A percentile compares a stretch with the other conserved stretches of the same genome.
Conservation (phyloP, 768 basidiomycete genomes). For the Tulasnella sp. region DNA sequence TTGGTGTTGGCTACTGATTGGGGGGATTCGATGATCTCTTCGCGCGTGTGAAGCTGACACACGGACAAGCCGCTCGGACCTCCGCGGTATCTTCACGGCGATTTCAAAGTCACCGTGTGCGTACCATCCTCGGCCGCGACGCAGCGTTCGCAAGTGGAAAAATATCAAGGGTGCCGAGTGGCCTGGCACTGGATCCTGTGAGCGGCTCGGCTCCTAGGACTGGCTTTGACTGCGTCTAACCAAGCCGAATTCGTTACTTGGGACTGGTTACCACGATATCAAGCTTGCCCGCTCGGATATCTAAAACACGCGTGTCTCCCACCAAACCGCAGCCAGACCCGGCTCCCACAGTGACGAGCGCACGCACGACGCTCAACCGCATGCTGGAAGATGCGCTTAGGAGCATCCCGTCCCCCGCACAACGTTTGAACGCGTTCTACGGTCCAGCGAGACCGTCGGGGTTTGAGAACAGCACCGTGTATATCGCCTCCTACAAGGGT, state of each 20-base stretch:
- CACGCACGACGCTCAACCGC: neutral
- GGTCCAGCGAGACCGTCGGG: neutral
- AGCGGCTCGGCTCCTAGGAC: too few relatives aligned
- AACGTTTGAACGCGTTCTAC: neutral
- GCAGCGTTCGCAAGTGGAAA: neutral
- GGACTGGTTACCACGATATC: too few relatives aligned
- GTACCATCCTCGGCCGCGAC: neutral
- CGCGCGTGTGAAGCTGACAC: conserved; percentile 4
- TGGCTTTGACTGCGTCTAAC: too few relatives aligned
- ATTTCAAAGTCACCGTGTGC: neutral
- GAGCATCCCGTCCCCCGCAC: neutral
- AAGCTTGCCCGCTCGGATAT: too few relatives aligned
- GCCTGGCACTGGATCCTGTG: too few relatives aligned
- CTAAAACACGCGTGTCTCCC: too few relatives aligned
- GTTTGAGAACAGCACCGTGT: neutral
- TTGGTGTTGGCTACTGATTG: neutral
- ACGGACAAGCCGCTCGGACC: neutral
- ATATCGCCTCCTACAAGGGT: neutral
- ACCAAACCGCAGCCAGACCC: too few relatives aligned
- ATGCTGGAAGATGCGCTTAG: neutral
- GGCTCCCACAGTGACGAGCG: too few relatives aligned
- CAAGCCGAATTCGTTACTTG: too few relatives aligned
- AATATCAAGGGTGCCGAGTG: too few relatives aligned
- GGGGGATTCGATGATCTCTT: neutral
- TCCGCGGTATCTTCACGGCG: neutral